These are phyloP conservation scores for Linum tenue DNA, from an alignment of 345 rosid species.

Conservation along the genomic window DNA sequence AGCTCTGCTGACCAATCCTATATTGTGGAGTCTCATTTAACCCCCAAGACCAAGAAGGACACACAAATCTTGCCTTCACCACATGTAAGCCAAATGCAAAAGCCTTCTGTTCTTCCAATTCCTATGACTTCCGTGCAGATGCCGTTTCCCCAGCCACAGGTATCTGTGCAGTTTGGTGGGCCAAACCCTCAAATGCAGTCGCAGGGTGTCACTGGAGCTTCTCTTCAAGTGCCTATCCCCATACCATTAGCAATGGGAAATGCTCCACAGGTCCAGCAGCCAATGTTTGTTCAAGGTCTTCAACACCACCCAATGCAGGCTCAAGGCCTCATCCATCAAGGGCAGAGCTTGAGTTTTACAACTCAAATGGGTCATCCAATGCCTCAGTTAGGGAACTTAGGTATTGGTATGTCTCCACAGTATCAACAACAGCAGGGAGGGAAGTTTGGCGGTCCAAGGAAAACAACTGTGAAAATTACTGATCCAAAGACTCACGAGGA, in stretches of 20 bases:
- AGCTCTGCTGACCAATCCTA: slow-evolving; percentile 33
- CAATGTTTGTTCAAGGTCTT: slow-evolving; percentile 60
- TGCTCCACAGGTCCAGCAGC: slow-evolving; percentile 60
- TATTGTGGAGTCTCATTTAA: slow-evolving; percentile 35
- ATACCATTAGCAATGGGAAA: slow-evolving; percentile 59
- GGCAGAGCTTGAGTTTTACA: slow-evolving; percentile 61
- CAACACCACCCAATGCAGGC: slow-evolving; percentile 61
- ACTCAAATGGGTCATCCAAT: slow-evolving; percentile 55
- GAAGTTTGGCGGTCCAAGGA: slow-evolving; percentile 54
- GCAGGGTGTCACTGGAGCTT: slow-evolving; percentile 42
- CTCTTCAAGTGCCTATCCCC: slow-evolving; percentile 68
- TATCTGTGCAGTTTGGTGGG: slow-evolving; percentile 58
- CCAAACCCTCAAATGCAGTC: slow-evolving; percentile 70
- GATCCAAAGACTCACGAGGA: slow-evolving; percentile 94
- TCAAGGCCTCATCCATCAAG: slow-evolving; percentile 81
- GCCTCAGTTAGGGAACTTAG: slow-evolving; percentile 58
- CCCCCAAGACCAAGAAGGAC: slow-evolving; percentile 46
- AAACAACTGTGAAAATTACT: slow-evolving; percentile 71
- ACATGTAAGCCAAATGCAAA: slow-evolving; percentile 43
- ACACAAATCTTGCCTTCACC: slow-evolving; percentile 37
- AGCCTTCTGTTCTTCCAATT: slow-evolving; percentile 40
- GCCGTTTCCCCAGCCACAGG: slow-evolving; percentile 61
- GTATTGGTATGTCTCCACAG: slow-evolving; percentile 52
- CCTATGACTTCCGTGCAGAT: slow-evolving; percentile 60
- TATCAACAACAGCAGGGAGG: slow-evolving; percentile 73